phyloP scores from a whole-genome alignment of 106 monocot genomes.

The Dendrobium huoshanense region DNA sequence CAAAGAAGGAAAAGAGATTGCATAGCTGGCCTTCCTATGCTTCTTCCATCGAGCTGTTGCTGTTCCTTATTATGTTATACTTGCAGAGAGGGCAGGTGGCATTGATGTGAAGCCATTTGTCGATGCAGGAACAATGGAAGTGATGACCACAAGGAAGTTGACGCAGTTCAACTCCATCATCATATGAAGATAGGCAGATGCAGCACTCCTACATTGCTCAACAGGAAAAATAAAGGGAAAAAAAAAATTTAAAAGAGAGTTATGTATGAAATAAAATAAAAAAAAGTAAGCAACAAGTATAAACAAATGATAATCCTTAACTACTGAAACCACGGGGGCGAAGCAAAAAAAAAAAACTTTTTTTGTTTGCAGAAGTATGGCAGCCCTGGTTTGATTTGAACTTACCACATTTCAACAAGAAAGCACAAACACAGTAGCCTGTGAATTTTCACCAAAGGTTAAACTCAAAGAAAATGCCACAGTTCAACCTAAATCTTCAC shows the following conservation, averaged over 20 bases:
- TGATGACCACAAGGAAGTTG: slow-evolving; percentile 86
- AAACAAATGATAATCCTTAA: too few species aligned
- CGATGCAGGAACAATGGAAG: slow-evolving; percentile 71
- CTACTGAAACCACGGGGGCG: too few species aligned
- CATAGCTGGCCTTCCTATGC: slow-evolving; percentile 1
- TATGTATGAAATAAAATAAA: background rate
- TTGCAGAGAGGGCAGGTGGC: slow-evolving; percentile 93
- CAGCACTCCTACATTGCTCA: slow-evolving; percentile 64
- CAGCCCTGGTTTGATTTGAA: background rate
- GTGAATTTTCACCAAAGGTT: too few species aligned
- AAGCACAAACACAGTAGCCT: too few species aligned
- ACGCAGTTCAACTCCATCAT: slow-evolving; percentile 74
- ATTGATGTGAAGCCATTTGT: slow-evolving; percentile 89
- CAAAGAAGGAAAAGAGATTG: background rate
- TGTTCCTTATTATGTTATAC: slow-evolving; percentile 63
- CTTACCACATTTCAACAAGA: background rate
- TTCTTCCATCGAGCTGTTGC: slow-evolving; percentile 32
- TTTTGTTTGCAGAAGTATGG: too few species aligned
- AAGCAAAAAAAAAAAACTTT: too few species aligned
- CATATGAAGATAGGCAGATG: slow-evolving; percentile 82
- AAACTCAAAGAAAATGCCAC: too few species aligned
- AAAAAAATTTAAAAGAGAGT: background rate
- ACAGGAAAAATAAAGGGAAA: background rate
- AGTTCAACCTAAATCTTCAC: too few species aligned
- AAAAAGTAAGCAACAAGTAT: too few species aligned